Percentiles rank a stretch among this genome's conserved stretches.
Conservation (phyloP, 306 rosid species). For the Vigna angularis region DNA sequence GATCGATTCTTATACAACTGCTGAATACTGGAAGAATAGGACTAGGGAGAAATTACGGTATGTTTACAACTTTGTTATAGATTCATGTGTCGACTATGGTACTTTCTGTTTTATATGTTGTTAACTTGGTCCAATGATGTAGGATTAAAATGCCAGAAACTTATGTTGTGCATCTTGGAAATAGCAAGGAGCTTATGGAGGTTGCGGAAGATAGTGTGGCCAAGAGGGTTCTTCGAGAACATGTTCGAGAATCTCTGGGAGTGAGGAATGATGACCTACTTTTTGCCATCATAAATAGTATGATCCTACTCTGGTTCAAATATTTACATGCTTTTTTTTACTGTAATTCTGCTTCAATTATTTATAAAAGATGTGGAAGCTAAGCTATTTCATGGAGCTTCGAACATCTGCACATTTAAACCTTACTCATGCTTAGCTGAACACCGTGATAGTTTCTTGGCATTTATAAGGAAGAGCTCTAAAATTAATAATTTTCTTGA, state of each 20-base stretch:
- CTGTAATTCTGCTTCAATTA: background rate
- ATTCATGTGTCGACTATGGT: background rate
- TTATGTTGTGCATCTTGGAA: constrained; percentile 94
- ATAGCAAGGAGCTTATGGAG: constrained; percentile 96
- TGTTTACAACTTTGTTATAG: constrained; percentile 9
- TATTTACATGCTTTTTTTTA: background rate
- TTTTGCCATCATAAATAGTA: constrained; percentile 95
- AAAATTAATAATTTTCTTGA: too few species aligned
- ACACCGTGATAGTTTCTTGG: background rate
- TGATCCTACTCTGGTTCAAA: constrained; percentile 29
- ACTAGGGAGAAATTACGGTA: constrained; percentile 83
- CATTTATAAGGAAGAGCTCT: too few species aligned
- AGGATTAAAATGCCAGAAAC: constrained; percentile 94
- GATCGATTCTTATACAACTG: constrained; percentile 93
- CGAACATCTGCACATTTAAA: background rate
- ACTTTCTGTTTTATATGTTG: background rate
- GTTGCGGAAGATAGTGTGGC: constrained; percentile 88
- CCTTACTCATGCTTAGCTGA: background rate
- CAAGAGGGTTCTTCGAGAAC: constrained; percentile 91
- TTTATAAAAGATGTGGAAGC: background rate
- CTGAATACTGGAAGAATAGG: constrained; percentile 92
- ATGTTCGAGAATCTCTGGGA: constrained; percentile 86
- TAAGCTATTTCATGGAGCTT: background rate
- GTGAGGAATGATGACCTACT: constrained; percentile 88
- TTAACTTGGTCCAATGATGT: constrained; percentile 28